These are phyloP conservation scores for Pseudomicrostroma phylloplanum DNA, from an alignment of 1,284 basidiomycete species.

Conservation along the genomic window DNA sequence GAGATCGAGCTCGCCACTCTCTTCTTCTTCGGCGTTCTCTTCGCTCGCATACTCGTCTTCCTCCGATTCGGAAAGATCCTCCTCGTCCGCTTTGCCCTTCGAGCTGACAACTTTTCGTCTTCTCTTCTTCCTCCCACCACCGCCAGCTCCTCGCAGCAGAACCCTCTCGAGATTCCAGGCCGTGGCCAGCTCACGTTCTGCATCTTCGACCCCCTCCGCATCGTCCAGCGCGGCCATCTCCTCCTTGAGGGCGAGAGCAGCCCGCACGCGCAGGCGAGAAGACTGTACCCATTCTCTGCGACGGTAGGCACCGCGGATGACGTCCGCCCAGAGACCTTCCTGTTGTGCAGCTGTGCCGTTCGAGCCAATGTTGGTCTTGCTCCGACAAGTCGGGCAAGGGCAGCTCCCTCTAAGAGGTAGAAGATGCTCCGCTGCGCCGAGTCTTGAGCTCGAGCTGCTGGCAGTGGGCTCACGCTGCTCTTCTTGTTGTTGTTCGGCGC, in stretches of 20 bases:
- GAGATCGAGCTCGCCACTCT: conserved; percentile 1
- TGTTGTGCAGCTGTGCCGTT: neutral
- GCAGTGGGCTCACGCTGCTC: neutral
- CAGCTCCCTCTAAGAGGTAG: conserved; percentile 30
- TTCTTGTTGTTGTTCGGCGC: neutral
- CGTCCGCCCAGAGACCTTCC: conserved; percentile 25
- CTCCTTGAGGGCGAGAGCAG: neutral
- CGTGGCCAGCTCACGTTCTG: neutral
- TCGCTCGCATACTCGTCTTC: conserved; percentile 1
- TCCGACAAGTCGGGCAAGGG: conserved; percentile 11
- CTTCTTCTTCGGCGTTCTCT: neutral
- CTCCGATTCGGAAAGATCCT: neutral
- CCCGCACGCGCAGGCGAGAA: neutral
- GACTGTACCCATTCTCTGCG: conserved; percentile 17
- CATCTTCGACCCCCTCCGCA: neutral
- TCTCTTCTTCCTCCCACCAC: no score
- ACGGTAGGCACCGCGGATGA: conserved; percentile 26
- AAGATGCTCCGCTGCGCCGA: no score
- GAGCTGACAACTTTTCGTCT: no score
- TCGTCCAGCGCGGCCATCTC: neutral
- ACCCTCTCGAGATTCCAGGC: no score
- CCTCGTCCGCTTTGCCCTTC: no score
- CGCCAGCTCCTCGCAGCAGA: no score
- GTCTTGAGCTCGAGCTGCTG: no score
- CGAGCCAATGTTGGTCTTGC: neutral